Evolutionary conservation across 495 filamentous ascomycete species (phyloP).

Genomic region (Talaromyces borbonicus): DNA sequence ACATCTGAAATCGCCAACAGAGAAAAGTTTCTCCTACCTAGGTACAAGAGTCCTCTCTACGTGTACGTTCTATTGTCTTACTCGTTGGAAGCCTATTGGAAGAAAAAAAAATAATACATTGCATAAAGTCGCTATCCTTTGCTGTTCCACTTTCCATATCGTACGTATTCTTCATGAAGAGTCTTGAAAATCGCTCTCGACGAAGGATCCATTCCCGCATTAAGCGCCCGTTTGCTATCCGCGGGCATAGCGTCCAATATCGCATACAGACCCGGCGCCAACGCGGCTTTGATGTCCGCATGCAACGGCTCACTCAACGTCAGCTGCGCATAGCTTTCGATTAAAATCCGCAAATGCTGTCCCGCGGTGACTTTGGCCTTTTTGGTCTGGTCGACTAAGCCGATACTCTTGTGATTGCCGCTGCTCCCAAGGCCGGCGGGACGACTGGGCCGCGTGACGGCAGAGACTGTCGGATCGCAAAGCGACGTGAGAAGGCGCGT

Average conservation of each 20-base stretch:
- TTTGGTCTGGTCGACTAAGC: constrained; percentile 65
- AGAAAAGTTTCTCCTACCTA: background rate
- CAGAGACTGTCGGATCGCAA: constrained; percentile 68
- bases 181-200: constrained; percentile 62
- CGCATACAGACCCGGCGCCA: constrained; percentile 63
- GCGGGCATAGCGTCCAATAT: constrained; percentile 57
- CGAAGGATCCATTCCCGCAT: constrained; percentile 56
- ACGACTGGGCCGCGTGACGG: constrained; percentile 44
- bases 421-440: constrained; percentile 6
- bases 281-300: constrained; percentile 53
- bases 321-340: constrained; percentile 61
- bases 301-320: constrained; percentile 47
- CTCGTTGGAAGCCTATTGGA: too few relatives aligned
- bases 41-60: too few relatives aligned
- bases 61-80: too few relatives aligned
- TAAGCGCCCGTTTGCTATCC: constrained; percentile 56
- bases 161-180: constrained; percentile 58
- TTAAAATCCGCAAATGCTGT: constrained; percentile 60
- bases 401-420: constrained; percentile 24
- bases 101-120: too few relatives aligned
- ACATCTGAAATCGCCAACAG: too few relatives aligned
- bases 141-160: constrained; percentile 63
- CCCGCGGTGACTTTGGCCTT: constrained; percentile 66
- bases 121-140: too few relatives aligned
- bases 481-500: constrained; percentile 65